phyloP scores from a whole-genome alignment of 352 stramenopile species.

The Elongisporangium undulatum region DNA sequence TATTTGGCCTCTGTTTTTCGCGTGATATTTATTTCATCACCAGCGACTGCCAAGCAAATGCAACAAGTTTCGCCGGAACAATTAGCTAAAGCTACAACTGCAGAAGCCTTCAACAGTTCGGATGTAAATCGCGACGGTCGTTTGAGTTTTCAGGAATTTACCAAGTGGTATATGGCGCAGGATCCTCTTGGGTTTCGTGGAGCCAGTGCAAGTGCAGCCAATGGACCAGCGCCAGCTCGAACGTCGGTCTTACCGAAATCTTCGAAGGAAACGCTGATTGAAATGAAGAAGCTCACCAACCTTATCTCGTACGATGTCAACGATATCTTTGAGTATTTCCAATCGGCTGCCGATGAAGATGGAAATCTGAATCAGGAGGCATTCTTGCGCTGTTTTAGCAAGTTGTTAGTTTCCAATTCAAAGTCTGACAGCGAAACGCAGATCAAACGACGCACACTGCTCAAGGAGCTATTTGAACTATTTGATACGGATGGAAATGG shows the following conservation, averaged over 20 bases:
- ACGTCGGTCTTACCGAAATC: constrained; percentile 13
- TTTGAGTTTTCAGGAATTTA: constrained; percentile 83
- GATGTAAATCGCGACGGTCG: constrained; percentile 64
- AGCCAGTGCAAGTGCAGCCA: not conserved
- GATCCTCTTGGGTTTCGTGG: constrained; percentile 1
- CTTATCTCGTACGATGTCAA: constrained; percentile 78
- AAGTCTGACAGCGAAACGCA: constrained; percentile 33
- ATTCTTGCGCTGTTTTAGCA: constrained; percentile 86
- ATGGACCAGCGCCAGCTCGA: not conserved
- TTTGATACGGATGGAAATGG: constrained; percentile 84
- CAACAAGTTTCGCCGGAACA: constrained; percentile 57
- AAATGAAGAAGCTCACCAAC: constrained; percentile 81
- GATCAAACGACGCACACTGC: constrained; percentile 35
- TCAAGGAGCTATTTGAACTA: constrained; percentile 73
- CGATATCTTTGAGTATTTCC: constrained; percentile 87
- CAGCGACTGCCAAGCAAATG: constrained; percentile 32
- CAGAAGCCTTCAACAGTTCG: constrained; percentile 55
- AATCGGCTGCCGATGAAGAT: constrained; percentile 51
- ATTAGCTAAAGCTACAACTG: constrained; percentile 61
- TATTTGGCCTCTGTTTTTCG: constrained; percentile 84
- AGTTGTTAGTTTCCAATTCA: constrained; percentile 51
- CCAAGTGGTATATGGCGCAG: constrained; percentile 71
- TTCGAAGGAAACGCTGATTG: constrained; percentile 46
- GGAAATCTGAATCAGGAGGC: constrained; percentile 58
- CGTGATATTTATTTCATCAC: constrained; percentile 74